phyloP scores from a whole-genome alignment of 345 rosid genomes.

The Salix dunnii region DNA sequence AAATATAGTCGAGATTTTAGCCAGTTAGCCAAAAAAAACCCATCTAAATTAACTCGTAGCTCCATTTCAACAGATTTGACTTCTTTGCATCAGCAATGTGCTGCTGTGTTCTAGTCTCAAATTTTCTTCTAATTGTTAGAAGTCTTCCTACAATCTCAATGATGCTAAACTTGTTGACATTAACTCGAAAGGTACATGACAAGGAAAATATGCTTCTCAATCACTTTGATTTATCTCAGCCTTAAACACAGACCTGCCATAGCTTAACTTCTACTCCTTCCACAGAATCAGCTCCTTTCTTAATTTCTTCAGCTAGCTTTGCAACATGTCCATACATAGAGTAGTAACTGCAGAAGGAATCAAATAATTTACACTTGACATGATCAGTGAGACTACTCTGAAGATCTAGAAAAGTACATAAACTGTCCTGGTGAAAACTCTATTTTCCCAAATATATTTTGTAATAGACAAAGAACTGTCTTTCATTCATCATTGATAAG shows the following conservation, averaged over 20 bases:
- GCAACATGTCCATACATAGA: conserved; percentile 98
- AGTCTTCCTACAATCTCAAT: background rate
- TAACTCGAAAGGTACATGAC: background rate
- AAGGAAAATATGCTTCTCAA: background rate
- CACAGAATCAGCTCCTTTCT: conserved; percentile 89
- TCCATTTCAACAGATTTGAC: too few species aligned
- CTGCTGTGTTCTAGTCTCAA: background rate
- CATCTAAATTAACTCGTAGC: too few species aligned
- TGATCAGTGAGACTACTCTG: background rate
- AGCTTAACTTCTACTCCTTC: conserved; percentile 96
- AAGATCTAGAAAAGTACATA: background rate
- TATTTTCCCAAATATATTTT: background rate
- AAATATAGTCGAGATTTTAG: too few species aligned
- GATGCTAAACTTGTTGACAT: background rate
- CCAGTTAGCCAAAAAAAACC: too few species aligned
- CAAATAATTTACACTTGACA: background rate
- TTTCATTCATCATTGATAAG: background rate
- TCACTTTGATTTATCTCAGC: background rate
- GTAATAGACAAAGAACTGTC: background rate
- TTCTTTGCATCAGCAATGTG: too few species aligned
- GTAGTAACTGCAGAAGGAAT: conserved; percentile 60
- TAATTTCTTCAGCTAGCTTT: conserved; percentile 82
- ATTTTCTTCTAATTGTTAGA: background rate
- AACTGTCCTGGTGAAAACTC: background rate
- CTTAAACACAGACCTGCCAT: conserved; percentile 66